Conservation (phyloP, 768 basidiomycete genomes). For the Phylloporus sp. region DNA sequence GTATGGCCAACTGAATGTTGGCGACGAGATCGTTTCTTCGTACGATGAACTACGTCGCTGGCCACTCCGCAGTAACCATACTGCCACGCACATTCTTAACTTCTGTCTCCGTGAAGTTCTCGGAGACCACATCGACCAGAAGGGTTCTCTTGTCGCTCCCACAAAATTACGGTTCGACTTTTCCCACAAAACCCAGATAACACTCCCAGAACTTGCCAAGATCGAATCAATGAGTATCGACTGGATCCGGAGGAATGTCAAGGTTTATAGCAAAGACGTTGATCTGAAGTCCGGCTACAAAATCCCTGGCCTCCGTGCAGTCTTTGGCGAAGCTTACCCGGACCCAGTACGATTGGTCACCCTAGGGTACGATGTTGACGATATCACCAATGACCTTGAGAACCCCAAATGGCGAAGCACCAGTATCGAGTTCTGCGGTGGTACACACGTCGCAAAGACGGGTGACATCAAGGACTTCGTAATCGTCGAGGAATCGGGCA, state of each 20-base stretch:
- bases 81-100: slow-evolving; percentile 97
- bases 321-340: slow-evolving; percentile 97
- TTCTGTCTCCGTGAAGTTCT: slow-evolving; percentile 88
- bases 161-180: slow-evolving; percentile 98
- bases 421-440: slow-evolving; percentile 97
- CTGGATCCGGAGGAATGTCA: slow-evolving; percentile 89
- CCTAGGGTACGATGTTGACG: slow-evolving; percentile 82
- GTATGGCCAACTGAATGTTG: slow-evolving; percentile 78
- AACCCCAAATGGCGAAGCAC: slow-evolving; percentile 90
- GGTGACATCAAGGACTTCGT: slow-evolving; percentile 97
- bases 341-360: slow-evolving; percentile 96
- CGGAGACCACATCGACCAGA: slow-evolving; percentile 97
- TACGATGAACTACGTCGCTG: slow-evolving; percentile 97
- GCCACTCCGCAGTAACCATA: slow-evolving; percentile 97
- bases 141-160: slow-evolving; percentile 94
- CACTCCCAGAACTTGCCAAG: slow-evolving; percentile 68
- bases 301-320: slow-evolving; percentile 92
- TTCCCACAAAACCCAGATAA: slow-evolving; percentile 88
- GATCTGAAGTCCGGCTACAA: slow-evolving; percentile 71
- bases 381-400: slow-evolving; percentile 79
- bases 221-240: slow-evolving; percentile 83
- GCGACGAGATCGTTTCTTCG: slow-evolving; percentile 78
- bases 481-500: slow-evolving; percentile 92
- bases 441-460: slow-evolving; percentile 97
- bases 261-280: slow-evolving; percentile 85